Conservation (phyloP, 2,329 filamentous ascomycete species). For the Aschersonia sp. region DNA sequence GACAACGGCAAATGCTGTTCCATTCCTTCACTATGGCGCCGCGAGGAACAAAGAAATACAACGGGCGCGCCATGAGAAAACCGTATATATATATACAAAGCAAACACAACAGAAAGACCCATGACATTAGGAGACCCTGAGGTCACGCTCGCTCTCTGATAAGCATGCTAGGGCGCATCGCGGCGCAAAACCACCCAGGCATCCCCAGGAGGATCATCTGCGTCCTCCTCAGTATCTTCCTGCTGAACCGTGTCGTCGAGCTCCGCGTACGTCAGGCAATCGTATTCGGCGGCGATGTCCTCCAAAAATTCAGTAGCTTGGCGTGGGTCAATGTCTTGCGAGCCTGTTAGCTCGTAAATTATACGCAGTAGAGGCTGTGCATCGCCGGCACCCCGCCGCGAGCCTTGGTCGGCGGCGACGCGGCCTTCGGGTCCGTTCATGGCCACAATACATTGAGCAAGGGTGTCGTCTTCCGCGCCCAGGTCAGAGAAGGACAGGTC, state of each 20-base stretch:
- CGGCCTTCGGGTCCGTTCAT: constrained; percentile 1
- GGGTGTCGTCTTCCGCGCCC: constrained; percentile 19
- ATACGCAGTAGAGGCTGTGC: constrained; percentile 20
- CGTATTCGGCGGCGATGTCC: constrained; percentile 20
- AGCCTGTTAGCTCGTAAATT: constrained; percentile 23
- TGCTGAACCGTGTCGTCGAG: constrained; percentile 16
- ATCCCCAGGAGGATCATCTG: constrained; percentile 14
- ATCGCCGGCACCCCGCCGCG: constrained; percentile 6
- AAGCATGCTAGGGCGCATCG: constrained; percentile 21
- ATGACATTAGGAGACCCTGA: too few relatives aligned
- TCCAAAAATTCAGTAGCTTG: constrained; percentile 20
- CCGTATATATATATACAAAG: too few relatives aligned
- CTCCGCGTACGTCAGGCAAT: constrained; percentile 21
- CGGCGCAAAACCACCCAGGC: constrained; percentile 29
- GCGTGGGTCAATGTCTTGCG: constrained; percentile 19
- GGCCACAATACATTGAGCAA: constrained; percentile 21
- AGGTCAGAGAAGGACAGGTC: constrained; percentile 29
- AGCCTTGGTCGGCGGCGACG: constrained; percentile 7
- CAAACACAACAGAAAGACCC: too few relatives aligned
- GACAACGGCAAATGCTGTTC: too few relatives aligned
- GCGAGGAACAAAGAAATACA: too few relatives aligned
- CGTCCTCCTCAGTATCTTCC: constrained; percentile 15
- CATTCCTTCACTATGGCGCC: too few relatives aligned
- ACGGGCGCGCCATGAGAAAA: too few relatives aligned
- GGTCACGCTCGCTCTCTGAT: too few relatives aligned